Evolutionary conservation across 306 rosid genomes (phyloP).

Genomic region (Lagenaria siceraria): DNA sequence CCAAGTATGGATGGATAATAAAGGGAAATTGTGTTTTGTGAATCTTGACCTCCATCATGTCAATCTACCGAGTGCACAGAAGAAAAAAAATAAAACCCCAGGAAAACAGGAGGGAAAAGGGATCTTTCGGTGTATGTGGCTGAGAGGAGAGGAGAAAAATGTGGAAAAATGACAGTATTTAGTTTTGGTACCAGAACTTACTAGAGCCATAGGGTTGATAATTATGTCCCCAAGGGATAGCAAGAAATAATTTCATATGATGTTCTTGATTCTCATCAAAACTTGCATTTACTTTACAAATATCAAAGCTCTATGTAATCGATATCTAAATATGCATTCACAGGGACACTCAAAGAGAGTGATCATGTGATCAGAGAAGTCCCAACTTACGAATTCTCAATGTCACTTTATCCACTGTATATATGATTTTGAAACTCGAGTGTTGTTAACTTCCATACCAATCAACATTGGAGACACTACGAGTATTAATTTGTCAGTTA

Average conservation of each 20-base stretch:
- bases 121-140: too few relatives aligned
- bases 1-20: too few relatives aligned
- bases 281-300: not conserved
- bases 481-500: not conserved
- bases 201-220: not conserved
- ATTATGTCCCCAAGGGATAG: not conserved
- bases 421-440: not conserved
- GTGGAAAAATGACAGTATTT: not conserved
- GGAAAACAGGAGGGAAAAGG: too few relatives aligned
- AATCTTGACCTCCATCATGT: too few relatives aligned
- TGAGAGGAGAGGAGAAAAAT: too few relatives aligned
- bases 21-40: too few relatives aligned
- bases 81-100: too few relatives aligned
- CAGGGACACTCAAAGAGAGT: not conserved
- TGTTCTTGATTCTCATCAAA: not conserved
- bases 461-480: not conserved
- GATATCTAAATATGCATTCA: not conserved
- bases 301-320: not conserved
- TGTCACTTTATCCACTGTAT: not conserved
- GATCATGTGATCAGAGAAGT: not conserved
- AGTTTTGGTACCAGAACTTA: not conserved
- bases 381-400: not conserved
- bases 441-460: not conserved
- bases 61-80: too few relatives aligned
- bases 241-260: not conserved